Percentiles rank a stretch among this genome's conserved stretches.
These are phyloP conservation scores for Phoenix roebelenii DNA, from an alignment of 176 grass and related monocot species.

Conservation along the genomic window DNA sequence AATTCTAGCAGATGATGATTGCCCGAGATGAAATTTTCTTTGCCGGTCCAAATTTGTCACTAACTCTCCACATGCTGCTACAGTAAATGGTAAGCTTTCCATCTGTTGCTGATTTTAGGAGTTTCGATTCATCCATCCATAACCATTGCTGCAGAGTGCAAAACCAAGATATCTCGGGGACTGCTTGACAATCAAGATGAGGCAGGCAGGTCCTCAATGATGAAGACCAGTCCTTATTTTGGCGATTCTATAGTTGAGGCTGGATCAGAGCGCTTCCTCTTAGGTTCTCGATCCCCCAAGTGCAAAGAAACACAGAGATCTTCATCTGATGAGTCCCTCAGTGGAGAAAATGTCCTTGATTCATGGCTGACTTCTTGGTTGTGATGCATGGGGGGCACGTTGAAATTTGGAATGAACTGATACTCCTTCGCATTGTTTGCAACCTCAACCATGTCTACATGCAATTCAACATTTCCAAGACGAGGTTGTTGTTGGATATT, in stretches of 20 bases:
- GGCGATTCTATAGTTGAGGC: constrained; percentile 36
- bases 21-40: no score
- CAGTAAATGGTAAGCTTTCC: no score
- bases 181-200: no score
- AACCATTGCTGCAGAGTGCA: no score
- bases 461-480: constrained; percentile 21
- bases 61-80: no score
- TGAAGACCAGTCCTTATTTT: constrained; percentile 23
- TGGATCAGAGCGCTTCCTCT: constrained; percentile 36
- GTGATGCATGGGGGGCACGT: constrained; percentile 34
- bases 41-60: no score
- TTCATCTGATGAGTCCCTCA: constrained; percentile 65
- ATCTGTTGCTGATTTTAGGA: no score
- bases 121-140: no score
- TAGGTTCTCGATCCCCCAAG: constrained; percentile 64
- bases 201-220: no score
- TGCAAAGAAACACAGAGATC: constrained; percentile 68
- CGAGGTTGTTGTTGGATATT: constrained; percentile 55
- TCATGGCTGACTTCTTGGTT: constrained; percentile 22
- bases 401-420: constrained; percentile 84
- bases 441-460: constrained; percentile 35
- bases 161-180: no score
- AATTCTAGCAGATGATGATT: no score
- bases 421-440: constrained; percentile 59
- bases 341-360: constrained; percentile 34